Base-by-base conservation (phyloP, 169 alveolate species). In the Plasmodium relictum region DNA sequence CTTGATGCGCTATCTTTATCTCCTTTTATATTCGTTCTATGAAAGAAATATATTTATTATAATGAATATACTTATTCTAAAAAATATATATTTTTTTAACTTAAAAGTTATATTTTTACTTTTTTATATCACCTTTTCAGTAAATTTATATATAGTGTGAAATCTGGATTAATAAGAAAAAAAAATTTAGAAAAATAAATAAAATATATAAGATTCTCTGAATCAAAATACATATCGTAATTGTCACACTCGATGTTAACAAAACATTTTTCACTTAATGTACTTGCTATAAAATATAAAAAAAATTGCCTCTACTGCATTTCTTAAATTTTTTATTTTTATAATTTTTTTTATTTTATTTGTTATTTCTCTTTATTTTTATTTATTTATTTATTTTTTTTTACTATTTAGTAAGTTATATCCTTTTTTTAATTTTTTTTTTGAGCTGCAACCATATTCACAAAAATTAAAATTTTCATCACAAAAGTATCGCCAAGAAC, bases 401-500 rank as follows among this genome's bases (percentile, higher is more conserved):
- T 66, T 66, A 80, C 90, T 80, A 42, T 66, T 80, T 66, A 80
- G 45, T 54, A 80, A 31, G 63, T 80, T 80, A 48, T 80, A 80
- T 14, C 90, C 90, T 52, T 22, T 59, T 59, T 50, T 65, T 12
- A 80, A 59, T 41, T 56, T 68, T 31, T 65, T 80, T 59, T 65
- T 80, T 10, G 63, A 80, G 20, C 90, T 66, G 39, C 90, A 80
- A 1, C 90, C 90, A 44, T 63, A n/a, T 37, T 80, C 83, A 12
- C 90, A 80, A 5, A 66, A 50, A 18, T 80, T 69, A 26, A 68
- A 80, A 26, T 66, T 26, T 14, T 54, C 72, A 66, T n/a, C 22
- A 59, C 90, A 80, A 31, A 50, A 80, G 44, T 80, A 80, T 41
- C 71, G 42, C 90, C 90, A 80, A 10, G 78, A 80, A 18, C 90